Evolutionary conservation across 306 rosid species (phyloP), one percentile per base, ranked within the genome.

Genomic region (Ochetophila trinervis): DNA sequence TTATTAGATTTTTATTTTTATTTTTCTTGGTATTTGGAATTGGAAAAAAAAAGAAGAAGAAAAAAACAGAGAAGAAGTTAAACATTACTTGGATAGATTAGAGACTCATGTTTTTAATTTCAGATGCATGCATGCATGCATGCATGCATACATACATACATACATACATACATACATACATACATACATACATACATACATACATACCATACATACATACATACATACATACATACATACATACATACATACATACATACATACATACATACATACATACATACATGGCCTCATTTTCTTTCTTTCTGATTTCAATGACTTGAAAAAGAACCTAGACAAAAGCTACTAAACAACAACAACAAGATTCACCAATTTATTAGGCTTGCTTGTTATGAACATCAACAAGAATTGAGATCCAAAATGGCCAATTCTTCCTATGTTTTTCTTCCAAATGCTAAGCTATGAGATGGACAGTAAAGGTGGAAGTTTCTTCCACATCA

Each of bases 331-430:
- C 53, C 18, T 40, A 11, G 48, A 9, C 21, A 53, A 30, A 53
- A 51, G 34, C 51, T 49, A 68, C 40, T 20, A 59, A 63, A 51
- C 27, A 73, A 15, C 59, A 52, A 42, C 58, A 73, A 71, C 69
- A 66, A n/a, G n/a, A n/a, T n/a, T 35, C 42, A 62, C 74, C 47
- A 59, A 74, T 65, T n/a, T n/a, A n/a, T n/a, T n/a, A n/a, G n/a
- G n/a, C 52, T 60, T 21, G 70, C 66, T 63, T 64, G 65, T 68
- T 73, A 67, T 67, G 45, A 67, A 71, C 78, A 51, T 48, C 56
- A 75, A 53, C 69, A 55, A 64, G 63, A 74, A 66, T n/a, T 56
- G 83, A 56, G 50, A 73, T 57, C 57, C 73, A 18, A 19, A 57
- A 32, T 9, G 74, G 50, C 47, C 74, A 55, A 61, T 37, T 70